Base-by-base conservation (phyloP, 129 eudicot genomes). In the Artemisia tridentata region DNA sequence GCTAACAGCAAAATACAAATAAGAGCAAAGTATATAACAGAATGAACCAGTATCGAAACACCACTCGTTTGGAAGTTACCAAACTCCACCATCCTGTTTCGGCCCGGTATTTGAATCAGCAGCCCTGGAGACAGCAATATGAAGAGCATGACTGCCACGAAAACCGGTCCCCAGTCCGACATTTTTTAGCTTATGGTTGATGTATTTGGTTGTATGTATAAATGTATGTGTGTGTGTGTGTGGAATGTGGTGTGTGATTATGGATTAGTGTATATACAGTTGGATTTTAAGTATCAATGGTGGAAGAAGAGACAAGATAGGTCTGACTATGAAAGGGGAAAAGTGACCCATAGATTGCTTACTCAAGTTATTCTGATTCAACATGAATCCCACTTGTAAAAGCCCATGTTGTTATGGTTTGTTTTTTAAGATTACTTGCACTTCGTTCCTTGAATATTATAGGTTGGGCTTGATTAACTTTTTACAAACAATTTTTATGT, bases 151-250 rank as follows among this genome's bases (percentile, higher is more conserved):
- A 92, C 96, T 16, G 95, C 95, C 15, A 92, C 86, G 48, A 92
- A 89, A 64, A 92, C 96, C 73, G 96, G 98, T 11, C 95, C 98
- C 98, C 96, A 92, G 55, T 91, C 95, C 15, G 87, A 58, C 97
- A 90, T 90, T 27, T 71, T n/a, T 15, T 4, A 1, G 52, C 38
- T 52, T 55, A 11, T 11, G 50, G 19, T 67, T 8, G 61, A 62
- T 31, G 31, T 23, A 8, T 48, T 52, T 46, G 1, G 66, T 14
- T 74, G 45, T 20, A 2, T 16, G 10, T 45, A 4, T 19, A 7
- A 16, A 12, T 45, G 5, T 41, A 13, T 46, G 2, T 62, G n/a
- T 57, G 16, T 13, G 43, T 77, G 13, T 65, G 11, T 23, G 18
- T 7, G 9, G 45, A 38, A 38, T 38, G 43, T 23, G 49, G 13